Evolutionary conservation across 1,284 basidiomycete genomes (phyloP), one percentile per base, ranked within the genome.

Genomic region (Irpex rosettiformis): DNA sequence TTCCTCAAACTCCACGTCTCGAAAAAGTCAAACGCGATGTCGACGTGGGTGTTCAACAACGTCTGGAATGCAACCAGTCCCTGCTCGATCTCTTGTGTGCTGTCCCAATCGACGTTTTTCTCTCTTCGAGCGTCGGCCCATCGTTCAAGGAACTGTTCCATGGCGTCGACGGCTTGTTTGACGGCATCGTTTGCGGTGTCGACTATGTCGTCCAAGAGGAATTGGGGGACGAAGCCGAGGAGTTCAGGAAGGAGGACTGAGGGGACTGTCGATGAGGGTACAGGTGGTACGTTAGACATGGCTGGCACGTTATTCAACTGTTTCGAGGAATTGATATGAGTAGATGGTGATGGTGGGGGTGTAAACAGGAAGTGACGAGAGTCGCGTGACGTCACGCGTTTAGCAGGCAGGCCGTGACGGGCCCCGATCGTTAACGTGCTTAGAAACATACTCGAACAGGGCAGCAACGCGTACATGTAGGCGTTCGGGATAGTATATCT

Each of bases 21-120:
- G 65, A 91, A 88, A 69, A 88, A 88, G 69, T 91, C 89, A 61
- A 91, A 89, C 1, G 89, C 89, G 54, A 90, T 79, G 66, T 91
- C 89, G 45, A 87, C 88, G 63, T 91, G 89, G 55, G 84, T 83
- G 66, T 91, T 88, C 22, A 91, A 77, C 40, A 91, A 76, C 0
- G 89, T 91, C 66, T 89, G 86, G 65, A 91, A 91, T 29, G 88
- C 80, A 49, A 90, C 87, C 1, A 91, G 73, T 3, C 88, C 88
- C 68, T 86, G 84, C 62, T 88, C 88, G 28, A 88, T 77, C 60
- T 91, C 88, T 59, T 86, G 81, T 6, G 78, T 85, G 61, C 78
- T 79, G 59, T 86, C 84, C 75, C 81, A 82, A 22, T 80, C 77
- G 18, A 71, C 69, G 33, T 70, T 65, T 59, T 76, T 71, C 52